Evolutionary conservation across 129 eudicot genomes (phyloP), one percentile per base, ranked within the genome.

Genomic region (Artemisia argyi): DNA sequence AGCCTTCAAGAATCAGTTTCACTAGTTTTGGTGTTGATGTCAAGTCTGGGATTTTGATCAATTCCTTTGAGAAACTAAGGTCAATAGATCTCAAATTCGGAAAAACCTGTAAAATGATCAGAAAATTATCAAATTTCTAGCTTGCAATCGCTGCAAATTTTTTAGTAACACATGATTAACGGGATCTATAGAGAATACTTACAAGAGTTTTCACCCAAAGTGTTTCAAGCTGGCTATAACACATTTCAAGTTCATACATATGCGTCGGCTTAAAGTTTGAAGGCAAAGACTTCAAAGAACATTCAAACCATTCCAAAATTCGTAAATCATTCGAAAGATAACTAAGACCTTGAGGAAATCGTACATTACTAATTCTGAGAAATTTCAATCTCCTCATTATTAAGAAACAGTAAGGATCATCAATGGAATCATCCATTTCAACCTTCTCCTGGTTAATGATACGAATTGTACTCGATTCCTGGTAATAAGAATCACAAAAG

Each of bases 201-300:
- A 69, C 74, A 7, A 69, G 16, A 19, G 18, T 7, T 35, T 53
- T 28, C 24, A 61, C 49, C 65, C 68, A 63, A 15, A 60, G 77
- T 22, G 32, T 73, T 73, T 61, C 44, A 73, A 73, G 69, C 30
- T 63, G 77, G 59, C 69, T 73, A 28, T 35, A 61, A 73, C 77
- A 32, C 77, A 73, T 73, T 16, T 73, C 69, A 61, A 73, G 32
- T 73, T 14, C 51, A 73, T 46, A 73, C 17, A 73, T 73, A 55
- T 57, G 75, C 20, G 42, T 20, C 20, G 75, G 75, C 42, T 14
- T 35, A 35, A 71, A 71, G 39, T 16, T 48, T 28, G 51, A 63
- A 24, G 77, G 77, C 30, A 73, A 73, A 28, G 70, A 61, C 70
- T 73, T 48, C 39, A 73, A 73, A 61, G 69, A 61, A 73, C 77